Evolutionary conservation across 495 filamentous ascomycete species (phyloP).

Genomic region (Penicillium simplicissimum): DNA sequence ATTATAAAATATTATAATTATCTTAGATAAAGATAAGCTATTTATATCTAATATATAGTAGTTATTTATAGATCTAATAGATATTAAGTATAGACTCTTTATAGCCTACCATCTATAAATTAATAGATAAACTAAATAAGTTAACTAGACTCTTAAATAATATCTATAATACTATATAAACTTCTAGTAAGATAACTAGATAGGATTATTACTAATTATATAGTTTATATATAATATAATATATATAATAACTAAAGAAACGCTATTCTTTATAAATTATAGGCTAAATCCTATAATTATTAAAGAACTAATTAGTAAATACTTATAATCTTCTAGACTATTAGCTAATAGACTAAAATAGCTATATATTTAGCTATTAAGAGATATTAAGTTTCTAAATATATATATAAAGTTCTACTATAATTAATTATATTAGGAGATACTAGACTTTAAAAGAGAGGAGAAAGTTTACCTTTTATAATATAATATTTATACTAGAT

Average conservation of each 20-base stretch:
- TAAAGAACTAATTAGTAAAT: background rate
- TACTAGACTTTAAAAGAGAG: too few relatives aligned
- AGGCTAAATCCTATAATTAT: constrained; percentile 5
- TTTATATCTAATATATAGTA: too few relatives aligned
- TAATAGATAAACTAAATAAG: background rate
- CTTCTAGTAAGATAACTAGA: constrained; percentile 34
- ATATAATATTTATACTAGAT: too few relatives aligned
- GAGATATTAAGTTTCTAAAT: too few relatives aligned
- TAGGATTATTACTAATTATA: constrained; percentile 20
- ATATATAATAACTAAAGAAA: background rate
- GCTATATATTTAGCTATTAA: too few relatives aligned
- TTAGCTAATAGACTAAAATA: too few relatives aligned
- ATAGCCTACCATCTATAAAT: too few relatives aligned
- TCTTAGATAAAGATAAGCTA: background rate
- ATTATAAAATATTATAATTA: background rate
- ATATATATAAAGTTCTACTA: too few relatives aligned
- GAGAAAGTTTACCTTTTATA: too few relatives aligned
- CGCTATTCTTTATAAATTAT: constrained; percentile 24
- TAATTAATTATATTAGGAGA: too few relatives aligned
- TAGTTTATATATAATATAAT: constrained; percentile 30
- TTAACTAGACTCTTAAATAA: background rate
- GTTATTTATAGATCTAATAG: too few relatives aligned
- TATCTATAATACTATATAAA: constrained; percentile 6
- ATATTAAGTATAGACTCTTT: too few relatives aligned
- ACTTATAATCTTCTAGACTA: constrained; percentile 6